Evolutionary conservation across 2,329 filamentous ascomycete genomes (phyloP).

Genomic region (Xylaria polymorpha): DNA sequence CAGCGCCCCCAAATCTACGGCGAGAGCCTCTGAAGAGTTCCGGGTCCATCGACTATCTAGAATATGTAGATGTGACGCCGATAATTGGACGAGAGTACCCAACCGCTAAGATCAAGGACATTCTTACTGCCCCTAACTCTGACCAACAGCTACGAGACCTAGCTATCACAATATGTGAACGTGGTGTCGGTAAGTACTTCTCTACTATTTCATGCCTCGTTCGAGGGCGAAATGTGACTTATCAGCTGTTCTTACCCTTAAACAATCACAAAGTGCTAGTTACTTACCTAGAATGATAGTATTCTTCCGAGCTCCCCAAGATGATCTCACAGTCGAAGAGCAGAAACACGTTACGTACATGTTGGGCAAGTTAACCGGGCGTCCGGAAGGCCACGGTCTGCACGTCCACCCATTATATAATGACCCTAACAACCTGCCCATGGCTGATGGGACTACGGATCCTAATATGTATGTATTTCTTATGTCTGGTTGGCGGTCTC

Average conservation of each 20-base stretch:
- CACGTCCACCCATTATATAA: constrained; percentile 52
- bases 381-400: constrained; percentile 48
- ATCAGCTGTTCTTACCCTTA: too few species aligned
- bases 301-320: constrained; percentile 49
- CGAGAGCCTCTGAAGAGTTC: constrained; percentile 45
- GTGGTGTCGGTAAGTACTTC: constrained; percentile 43
- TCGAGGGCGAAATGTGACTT: too few species aligned
- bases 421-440: constrained; percentile 52
- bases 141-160: constrained; percentile 51
- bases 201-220: background rate
- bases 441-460: constrained; percentile 53
- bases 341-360: constrained; percentile 51
- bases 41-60: constrained; percentile 48
- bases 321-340: constrained; percentile 50
- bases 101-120: constrained; percentile 48
- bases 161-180: constrained; percentile 52
- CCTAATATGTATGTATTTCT: constrained; percentile 50
- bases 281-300: constrained; percentile 29
- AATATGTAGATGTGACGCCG: constrained; percentile 50
- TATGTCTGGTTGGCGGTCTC: background rate
- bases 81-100: constrained; percentile 52
- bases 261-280: background rate
- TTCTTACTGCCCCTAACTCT: constrained; percentile 47
- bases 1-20: constrained; percentile 36
- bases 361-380: constrained; percentile 50